A percentile compares a stretch with the other conserved stretches of the same genome.
phyloP scores from a whole-genome alignment of 345 rosid genomes.

The Cardamine occulta region DNA sequence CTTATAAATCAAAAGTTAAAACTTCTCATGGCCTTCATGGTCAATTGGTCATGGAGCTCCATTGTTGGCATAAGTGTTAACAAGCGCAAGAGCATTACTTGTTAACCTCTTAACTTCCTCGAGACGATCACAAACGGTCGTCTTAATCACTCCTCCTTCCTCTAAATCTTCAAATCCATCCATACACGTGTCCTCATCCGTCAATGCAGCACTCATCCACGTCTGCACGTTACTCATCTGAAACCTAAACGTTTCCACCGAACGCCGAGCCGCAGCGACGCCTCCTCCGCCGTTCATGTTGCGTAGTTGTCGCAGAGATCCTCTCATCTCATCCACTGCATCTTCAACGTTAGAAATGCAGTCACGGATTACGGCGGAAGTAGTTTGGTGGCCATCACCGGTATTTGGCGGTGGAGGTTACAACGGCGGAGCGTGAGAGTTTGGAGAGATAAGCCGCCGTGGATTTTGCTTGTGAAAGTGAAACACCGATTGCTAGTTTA shows the following conservation, averaged over 20 bases:
- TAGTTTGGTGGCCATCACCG: constrained; percentile 14
- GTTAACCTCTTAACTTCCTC: constrained; percentile 63
- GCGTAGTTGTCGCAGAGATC: constrained; percentile 78
- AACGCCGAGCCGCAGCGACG: constrained; percentile 27
- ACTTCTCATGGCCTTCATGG: background rate
- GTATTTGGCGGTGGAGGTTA: constrained; percentile 47
- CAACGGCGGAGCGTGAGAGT: constrained; percentile 59
- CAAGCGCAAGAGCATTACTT: constrained; percentile 82
- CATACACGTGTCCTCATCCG: constrained; percentile 86
- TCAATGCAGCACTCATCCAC: constrained; percentile 92
- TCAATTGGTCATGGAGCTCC: constrained; percentile 43
- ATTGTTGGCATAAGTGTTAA: constrained; percentile 42
- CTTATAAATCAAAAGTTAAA: background rate
- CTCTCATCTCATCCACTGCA: constrained; percentile 82
- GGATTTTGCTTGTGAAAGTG: constrained; percentile 56
- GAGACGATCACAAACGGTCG: constrained; percentile 51
- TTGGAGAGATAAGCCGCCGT: constrained; percentile 59
- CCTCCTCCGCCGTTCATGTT: constrained; percentile 42
- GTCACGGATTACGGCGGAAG: constrained; percentile 70
- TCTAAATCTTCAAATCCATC: constrained; percentile 67
- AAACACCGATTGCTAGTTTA: constrained; percentile 59
- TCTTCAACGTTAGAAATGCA: constrained; percentile 79
- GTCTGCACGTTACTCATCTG: constrained; percentile 86
- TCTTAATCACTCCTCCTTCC: constrained; percentile 46
- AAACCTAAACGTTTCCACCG: constrained; percentile 59